Evolutionary conservation across 1,284 basidiomycete genomes (phyloP).

Genomic region (Veloboletus limbatus): DNA sequence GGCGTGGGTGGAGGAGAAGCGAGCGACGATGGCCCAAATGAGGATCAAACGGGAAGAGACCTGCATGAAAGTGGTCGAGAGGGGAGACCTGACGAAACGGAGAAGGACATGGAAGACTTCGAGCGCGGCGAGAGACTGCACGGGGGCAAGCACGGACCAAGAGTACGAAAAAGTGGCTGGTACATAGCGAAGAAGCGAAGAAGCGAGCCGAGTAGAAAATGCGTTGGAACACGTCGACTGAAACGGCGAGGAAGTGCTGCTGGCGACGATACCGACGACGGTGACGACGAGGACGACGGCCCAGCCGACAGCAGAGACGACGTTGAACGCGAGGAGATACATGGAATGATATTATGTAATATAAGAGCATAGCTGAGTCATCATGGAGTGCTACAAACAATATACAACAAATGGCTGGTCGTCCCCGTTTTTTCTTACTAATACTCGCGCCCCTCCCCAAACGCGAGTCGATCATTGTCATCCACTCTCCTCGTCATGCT

Average conservation of each 20-base stretch:
- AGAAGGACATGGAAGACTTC: slow-evolving; percentile 83
- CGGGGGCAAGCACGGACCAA: slow-evolving; percentile 63
- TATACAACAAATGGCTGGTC: slow-evolving; percentile 16
- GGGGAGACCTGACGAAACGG: slow-evolving; percentile 81
- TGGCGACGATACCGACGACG: slow-evolving; percentile 7
- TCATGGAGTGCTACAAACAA: slow-evolving; percentile 17
- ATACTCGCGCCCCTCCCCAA: slow-evolving; percentile 36
- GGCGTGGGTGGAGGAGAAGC: slow-evolving; percentile 54
- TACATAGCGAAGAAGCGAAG: slow-evolving; percentile 40
- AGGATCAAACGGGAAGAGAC: slow-evolving; percentile 85
- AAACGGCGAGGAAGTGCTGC: neutral
- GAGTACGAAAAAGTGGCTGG: slow-evolving; percentile 55
- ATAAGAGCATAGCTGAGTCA: slow-evolving; percentile 15
- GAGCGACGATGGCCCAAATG: slow-evolving; percentile 74
- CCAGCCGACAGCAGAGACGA: slow-evolving; percentile 74
- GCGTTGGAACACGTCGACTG: too few species aligned
- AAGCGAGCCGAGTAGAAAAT: slow-evolving; percentile 26
- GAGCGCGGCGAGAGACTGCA: slow-evolving; percentile 79
- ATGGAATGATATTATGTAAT: too few species aligned
- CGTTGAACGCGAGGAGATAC: slow-evolving; percentile 82
- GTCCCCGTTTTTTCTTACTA: slow-evolving; percentile 35
- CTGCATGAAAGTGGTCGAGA: slow-evolving; percentile 83
- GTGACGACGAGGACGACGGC: slow-evolving; percentile 58
- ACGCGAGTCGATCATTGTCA: slow-evolving; percentile 38
- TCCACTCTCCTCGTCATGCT: slow-evolving; percentile 35